phyloP scores from a whole-genome alignment of 2,329 filamentous ascomycete species.

The Akanthomyces lecanii region DNA sequence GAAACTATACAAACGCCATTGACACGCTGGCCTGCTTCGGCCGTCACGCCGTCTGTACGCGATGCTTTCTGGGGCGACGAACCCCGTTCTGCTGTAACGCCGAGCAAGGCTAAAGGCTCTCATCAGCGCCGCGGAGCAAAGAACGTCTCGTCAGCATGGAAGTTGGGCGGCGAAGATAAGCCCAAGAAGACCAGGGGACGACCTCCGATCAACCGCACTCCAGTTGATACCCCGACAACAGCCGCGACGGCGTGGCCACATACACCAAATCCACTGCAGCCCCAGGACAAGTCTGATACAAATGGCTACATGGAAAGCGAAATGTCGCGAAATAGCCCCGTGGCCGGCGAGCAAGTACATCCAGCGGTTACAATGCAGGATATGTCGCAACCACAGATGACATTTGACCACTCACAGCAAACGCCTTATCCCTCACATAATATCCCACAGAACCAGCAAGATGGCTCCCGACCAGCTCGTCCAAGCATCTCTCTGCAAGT shows the following conservation, averaged over 20 bases:
- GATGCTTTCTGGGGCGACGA: slow-evolving; percentile 53
- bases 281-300: background rate
- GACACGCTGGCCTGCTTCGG: slow-evolving; percentile 71
- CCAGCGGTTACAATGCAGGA: slow-evolving; percentile 55
- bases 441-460: slow-evolving; percentile 3
- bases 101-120: slow-evolving; percentile 49
- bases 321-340: slow-evolving; percentile 40
- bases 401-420: slow-evolving; percentile 1
- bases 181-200: slow-evolving; percentile 72
- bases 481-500: slow-evolving; percentile 40
- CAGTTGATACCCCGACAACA: slow-evolving; percentile 62
- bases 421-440: background rate
- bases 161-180: slow-evolving; percentile 56
- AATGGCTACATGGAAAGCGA: background rate
- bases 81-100: slow-evolving; percentile 70
- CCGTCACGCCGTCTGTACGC: slow-evolving; percentile 62
- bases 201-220: slow-evolving; percentile 63
- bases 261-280: slow-evolving; percentile 11
- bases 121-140: slow-evolving; percentile 66
- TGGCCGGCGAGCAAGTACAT: slow-evolving; percentile 62
- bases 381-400: slow-evolving; percentile 5
- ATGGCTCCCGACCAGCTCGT: slow-evolving; percentile 26
- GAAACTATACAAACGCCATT: slow-evolving; percentile 58
- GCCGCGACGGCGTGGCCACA: slow-evolving; percentile 55
- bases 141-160: slow-evolving; percentile 89